Conservation (phyloP, 257 asterid species). For the Solanum arcanum region DNA sequence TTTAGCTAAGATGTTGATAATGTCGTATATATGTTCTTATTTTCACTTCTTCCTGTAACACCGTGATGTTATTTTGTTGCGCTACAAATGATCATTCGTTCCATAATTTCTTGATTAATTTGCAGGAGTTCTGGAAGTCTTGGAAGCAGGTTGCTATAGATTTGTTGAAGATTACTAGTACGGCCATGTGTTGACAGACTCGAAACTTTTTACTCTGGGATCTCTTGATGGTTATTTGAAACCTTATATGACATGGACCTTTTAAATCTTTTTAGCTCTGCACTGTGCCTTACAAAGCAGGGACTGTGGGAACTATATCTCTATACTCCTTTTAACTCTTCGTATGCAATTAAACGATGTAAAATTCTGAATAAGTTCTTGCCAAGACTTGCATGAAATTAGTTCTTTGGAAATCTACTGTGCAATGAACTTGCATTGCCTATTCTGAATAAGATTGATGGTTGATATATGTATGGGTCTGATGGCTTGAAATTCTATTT, state of each 20-base stretch:
- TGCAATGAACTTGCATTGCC: not conserved
- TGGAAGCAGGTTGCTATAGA: conserved; percentile 4
- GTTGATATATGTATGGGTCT: not conserved
- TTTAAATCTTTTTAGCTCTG: not conserved
- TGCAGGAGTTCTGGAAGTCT: conserved; percentile 22
- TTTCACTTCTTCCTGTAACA: not conserved
- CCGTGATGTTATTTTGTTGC: not conserved
- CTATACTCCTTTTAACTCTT: not conserved
- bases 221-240: not conserved
- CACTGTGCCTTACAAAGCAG: not conserved
- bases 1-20: not conserved
- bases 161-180: not conserved
- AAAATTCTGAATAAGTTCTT: not conserved
- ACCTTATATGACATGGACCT: not conserved
- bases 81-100: not conserved
- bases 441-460: not conserved
- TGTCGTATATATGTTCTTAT: not conserved
- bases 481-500: not conserved
- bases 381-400: not conserved
- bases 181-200: conserved; percentile 9
- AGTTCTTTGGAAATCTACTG: not conserved
- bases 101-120: not conserved
- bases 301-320: not conserved
- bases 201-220: conserved; percentile 7
- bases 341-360: not conserved